A percentile compares a stretch with the other conserved stretches of the same genome.
These are phyloP conservation scores for Cydonia oblonga DNA, from an alignment of 331 rosid species.

Conservation along the genomic window DNA sequence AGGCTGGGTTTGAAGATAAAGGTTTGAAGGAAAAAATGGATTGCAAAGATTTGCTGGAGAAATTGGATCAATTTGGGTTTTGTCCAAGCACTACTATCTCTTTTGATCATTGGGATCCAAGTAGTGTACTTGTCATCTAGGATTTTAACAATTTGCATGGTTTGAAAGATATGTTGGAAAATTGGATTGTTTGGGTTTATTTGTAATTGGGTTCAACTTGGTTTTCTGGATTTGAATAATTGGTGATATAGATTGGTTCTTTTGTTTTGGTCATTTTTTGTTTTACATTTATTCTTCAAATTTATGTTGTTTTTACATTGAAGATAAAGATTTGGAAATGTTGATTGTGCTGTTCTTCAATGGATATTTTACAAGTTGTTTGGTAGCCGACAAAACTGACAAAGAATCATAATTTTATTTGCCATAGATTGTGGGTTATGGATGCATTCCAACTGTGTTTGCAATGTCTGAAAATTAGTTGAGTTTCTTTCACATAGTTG, in stretches of 20 bases:
- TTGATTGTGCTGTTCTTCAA: slow-evolving; percentile 3
- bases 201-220: slow-evolving; percentile 20
- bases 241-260: slow-evolving; percentile 7
- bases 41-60: no score
- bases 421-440: neutral
- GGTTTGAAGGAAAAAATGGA: no score
- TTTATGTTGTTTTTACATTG: neutral
- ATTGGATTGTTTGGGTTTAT: slow-evolving; percentile 20
- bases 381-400: neutral
- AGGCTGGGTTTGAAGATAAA: no score
- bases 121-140: no score
- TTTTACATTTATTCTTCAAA: neutral
- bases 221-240: slow-evolving; percentile 13
- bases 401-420: neutral
- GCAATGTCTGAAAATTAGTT: no score
- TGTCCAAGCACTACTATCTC: neutral
- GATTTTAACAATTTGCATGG: neutral
- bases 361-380: neutral
- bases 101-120: slow-evolving; percentile 4
- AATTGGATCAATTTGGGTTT: no score
- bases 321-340: neutral
- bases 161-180: neutral
- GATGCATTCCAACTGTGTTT: no score
- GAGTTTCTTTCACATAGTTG: no score
- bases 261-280: neutral